Evolutionary conservation across 768 basidiomycete genomes (phyloP).

Genomic region (Lyophyllum decastes): DNA sequence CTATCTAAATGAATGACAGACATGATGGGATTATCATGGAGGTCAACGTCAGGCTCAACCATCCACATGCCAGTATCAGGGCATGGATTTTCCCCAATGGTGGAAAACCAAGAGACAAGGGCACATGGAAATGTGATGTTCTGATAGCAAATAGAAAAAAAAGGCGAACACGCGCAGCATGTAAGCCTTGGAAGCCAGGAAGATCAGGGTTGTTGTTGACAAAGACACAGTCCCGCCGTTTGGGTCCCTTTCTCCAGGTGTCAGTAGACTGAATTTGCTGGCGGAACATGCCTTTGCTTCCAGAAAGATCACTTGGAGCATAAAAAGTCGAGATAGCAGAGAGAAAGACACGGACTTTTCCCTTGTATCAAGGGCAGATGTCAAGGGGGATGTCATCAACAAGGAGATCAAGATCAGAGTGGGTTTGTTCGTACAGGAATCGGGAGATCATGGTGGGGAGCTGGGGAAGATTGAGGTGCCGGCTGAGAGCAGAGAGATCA

Average conservation of each 20-base stretch:
- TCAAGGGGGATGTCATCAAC: constrained; percentile 7
- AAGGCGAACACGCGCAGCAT: constrained; percentile 20
- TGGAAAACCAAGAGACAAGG: constrained; percentile 5
- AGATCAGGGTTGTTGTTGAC: neutral
- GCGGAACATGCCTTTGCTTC: neutral
- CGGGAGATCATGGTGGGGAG: neutral
- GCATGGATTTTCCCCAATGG: neutral
- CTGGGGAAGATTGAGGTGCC: neutral
- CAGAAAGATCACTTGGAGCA: neutral
- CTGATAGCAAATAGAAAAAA: neutral
- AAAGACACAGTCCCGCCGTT: neutral
- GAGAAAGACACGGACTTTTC: neutral
- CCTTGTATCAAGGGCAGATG: constrained; percentile 17
- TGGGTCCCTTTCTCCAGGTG: neutral
- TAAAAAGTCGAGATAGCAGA: neutral
- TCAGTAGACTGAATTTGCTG: constrained; percentile 8
- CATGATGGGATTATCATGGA: neutral
- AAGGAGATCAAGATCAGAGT: neutral
- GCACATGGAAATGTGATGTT: constrained; percentile 9
- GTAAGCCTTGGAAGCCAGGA: neutral
- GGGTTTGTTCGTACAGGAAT: neutral
- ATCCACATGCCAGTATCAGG: neutral
- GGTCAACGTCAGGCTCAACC: neutral
- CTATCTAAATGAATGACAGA: neutral
- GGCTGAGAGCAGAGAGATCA: neutral